Evolutionary conservation across 495 filamentous ascomycete genomes (phyloP), one percentile per base, ranked within the genome.

Genomic region (Talaromyces wortmannii): DNA sequence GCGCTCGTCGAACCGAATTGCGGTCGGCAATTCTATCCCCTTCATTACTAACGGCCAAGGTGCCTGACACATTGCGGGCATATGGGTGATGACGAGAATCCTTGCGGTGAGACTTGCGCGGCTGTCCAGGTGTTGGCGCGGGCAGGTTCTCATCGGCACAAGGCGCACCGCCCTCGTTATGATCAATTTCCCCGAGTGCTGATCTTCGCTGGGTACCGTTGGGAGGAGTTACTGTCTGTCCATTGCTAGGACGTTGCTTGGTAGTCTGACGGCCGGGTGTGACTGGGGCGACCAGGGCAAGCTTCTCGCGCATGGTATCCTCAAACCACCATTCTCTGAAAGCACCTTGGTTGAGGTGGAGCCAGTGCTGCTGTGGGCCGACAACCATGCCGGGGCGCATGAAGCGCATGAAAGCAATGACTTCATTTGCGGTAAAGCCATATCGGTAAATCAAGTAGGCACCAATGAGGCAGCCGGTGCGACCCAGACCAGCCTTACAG

Each of bases 341-440:
- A 17, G 86, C 82, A 11, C 87, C 87, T 73, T 99, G 94, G 75
- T 99, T 96, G 54, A 97, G 84, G 66, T 97, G 94, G 15, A 99
- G 79, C 94, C 94, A 99, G 68, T 99, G 94, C 69, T 99, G 94
- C 63, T 99, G 94, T n/a, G 94, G 94, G 0, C 94, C 94, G 32
- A 99, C 94, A 2, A 99, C 94, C 94, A 99, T 99, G 17, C 94
- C 94, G 0, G 94, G 94, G 33, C 94, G 85, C 94, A 97, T 99
- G 73, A 99, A 99, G 56, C 94, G 85, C 94, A 99, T 97, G 72
- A 90, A 99, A 5, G 94, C 89, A 70, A 99, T 99, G 61, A 97
- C 82, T 69, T 99, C 94, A 66, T 97, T 96, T 33, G 95, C 94
- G 1, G 92, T 97, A 66, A 97, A 99, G n/a, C 91, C 95, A 71